Base-by-base conservation (phyloP, 2,329 filamentous ascomycete species). In the Tothia fuscella region DNA sequence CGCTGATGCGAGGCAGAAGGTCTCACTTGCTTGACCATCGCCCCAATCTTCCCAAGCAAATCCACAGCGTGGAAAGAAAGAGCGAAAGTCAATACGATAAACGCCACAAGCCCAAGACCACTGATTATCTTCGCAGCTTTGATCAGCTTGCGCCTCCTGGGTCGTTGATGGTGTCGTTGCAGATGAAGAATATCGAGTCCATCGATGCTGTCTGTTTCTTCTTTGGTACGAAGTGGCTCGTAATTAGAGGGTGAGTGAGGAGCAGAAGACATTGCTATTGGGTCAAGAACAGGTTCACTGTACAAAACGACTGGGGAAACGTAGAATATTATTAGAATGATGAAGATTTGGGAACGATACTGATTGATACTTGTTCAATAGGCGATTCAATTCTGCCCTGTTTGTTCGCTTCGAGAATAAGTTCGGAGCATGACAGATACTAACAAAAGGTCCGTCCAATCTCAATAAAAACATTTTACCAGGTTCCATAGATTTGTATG, bases 151-250 rank as follows among this genome's bases (percentile, higher is more conserved):
- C 22, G 21, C n/a, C 33, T 31, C 9, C 32, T 19, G 13, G 22
- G n/a, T n/a, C 14, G 25, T 14, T 24, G 17, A 16, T 21, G 30
- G 6, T 20, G 2, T n/a, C 41, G 20, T 22, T 36, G 41, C 2
- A 43, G 31, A 29, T 31, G 41, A 24, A 43, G 41, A 31, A 43
- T 43, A 25, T 43, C 41, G 32, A 43, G 32, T 5, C 34, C 41
- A 13, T 43, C 41, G 12, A 37, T 25, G 20, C 39, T 41, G 41
- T 43, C 41, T 16, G 19, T 37, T 4, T 36, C 32, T 29, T 43
- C 41, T 24, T 43, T 43, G 33, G n/a, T 16, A 13, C n/a, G 39
- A 7, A 43, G 41, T 19, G 41, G 41, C n/a, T 7, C 22, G 32
- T 43, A 43, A 33, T 16, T 26, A 20, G 41, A 33, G 24, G 41